These are phyloP conservation scores for Coemansia sp. DNA, from an alignment of 192 early-diverging fungal species.

Conservation along the genomic window DNA sequence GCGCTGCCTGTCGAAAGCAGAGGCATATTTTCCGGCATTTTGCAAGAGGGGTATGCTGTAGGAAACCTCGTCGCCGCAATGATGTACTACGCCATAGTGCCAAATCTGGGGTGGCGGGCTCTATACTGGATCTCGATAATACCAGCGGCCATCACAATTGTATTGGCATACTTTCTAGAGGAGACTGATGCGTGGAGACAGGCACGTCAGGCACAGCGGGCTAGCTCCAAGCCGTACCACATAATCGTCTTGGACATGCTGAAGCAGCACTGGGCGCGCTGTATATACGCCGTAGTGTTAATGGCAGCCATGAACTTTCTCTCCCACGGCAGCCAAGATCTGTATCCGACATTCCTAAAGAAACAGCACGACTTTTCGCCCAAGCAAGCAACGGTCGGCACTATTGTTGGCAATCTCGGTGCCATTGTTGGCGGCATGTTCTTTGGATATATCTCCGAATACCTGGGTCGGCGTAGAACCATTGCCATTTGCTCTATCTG, in stretches of 20 bases:
- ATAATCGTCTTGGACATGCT: constrained; percentile 45
- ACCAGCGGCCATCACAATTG: constrained; percentile 61
- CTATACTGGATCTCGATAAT: constrained; percentile 70
- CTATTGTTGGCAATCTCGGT: constrained; percentile 64
- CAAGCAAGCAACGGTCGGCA: constrained; percentile 60
- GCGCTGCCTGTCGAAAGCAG: constrained; percentile 65
- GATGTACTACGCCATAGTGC: constrained; percentile 61
- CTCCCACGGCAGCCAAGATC: constrained; percentile 70
- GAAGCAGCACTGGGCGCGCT: constrained; percentile 60
- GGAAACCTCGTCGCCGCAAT: constrained; percentile 70
- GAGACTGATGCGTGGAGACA: constrained; percentile 63
- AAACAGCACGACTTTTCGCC: constrained; percentile 61
- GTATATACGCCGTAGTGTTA: constrained; percentile 58
- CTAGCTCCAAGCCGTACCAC: constrained; percentile 37
- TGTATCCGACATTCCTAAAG: constrained; percentile 72
- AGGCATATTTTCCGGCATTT: constrained; percentile 75
- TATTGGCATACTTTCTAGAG: constrained; percentile 65
- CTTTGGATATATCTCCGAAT: constrained; percentile 73
- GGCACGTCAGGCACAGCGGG: constrained; percentile 30
- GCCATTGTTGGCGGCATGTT: constrained; percentile 71
- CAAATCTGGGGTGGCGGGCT: constrained; percentile 65
- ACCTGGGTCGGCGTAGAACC: constrained; percentile 63
- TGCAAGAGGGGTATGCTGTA: constrained; percentile 72
- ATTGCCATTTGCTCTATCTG: constrained; percentile 58
- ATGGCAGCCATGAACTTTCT: constrained; percentile 76